phyloP scores from a whole-genome alignment of 306 rosid genomes.

The Quercus parvula region DNA sequence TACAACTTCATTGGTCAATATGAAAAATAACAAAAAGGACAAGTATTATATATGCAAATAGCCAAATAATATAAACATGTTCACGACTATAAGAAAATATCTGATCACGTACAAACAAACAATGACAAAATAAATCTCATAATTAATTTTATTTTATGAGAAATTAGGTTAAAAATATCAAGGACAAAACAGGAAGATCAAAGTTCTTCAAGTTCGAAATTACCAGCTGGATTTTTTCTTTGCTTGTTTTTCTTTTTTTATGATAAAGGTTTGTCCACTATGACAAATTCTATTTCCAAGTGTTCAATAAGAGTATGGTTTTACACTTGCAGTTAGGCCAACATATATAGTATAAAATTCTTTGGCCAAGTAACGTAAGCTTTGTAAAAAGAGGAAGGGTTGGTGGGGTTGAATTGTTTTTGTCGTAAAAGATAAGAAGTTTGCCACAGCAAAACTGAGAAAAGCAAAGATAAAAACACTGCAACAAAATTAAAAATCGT shows the following conservation, averaged over 20 bases:
- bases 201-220: background rate
- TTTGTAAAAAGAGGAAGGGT: background rate
- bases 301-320: background rate
- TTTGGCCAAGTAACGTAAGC: conserved; percentile 2
- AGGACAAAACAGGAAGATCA: background rate
- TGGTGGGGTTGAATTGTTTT: background rate
- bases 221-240: background rate
- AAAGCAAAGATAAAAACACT: no score
- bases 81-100: background rate
- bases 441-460: no score
- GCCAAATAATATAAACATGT: background rate
- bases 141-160: background rate
- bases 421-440: background rate
- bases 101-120: background rate
- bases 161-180: background rate
- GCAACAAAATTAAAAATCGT: no score
- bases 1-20: background rate
- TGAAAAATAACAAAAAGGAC: background rate
- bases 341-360: background rate
- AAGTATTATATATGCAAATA: background rate
- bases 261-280: background rate
- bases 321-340: background rate
- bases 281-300: background rate
- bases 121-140: background rate
- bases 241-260: background rate